Conservation (phyloP, 2,329 filamentous ascomycete species). For the Xylariaceae sp. region DNA sequence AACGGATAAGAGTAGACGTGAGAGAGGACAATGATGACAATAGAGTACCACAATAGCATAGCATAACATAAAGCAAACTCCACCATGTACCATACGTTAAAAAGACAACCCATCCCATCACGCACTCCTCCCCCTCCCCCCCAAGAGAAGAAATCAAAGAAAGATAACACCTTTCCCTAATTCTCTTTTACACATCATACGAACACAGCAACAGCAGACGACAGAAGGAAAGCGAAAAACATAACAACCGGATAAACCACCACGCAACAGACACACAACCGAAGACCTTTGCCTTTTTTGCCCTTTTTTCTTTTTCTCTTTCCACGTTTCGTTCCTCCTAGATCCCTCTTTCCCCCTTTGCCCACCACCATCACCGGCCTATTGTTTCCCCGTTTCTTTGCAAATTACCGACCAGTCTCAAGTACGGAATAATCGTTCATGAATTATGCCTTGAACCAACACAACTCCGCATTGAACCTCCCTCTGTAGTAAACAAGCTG, state of each 20-base stretch:
- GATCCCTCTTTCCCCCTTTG: neutral
- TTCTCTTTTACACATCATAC: slow-evolving; percentile 17
- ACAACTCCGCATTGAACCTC: slow-evolving; percentile 13
- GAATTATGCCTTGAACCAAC: slow-evolving; percentile 11
- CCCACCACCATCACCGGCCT: neutral
- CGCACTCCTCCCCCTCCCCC: neutral
- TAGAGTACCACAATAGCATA: neutral
- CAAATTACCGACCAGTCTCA: slow-evolving; percentile 15
- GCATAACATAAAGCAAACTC: slow-evolving; percentile 1
- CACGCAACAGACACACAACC: neutral
- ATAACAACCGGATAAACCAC: slow-evolving; percentile 9
- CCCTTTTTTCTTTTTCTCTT: slow-evolving; percentile 8
- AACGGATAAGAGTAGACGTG: slow-evolving; percentile 22
- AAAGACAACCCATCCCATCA: slow-evolving; percentile 7
- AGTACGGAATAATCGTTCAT: slow-evolving; percentile 8
- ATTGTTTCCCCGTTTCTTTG: neutral
- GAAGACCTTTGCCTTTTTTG: slow-evolving; percentile 9
- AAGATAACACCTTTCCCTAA: slow-evolving; percentile 15
- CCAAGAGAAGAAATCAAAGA: slow-evolving; percentile 5
- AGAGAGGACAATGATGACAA: slow-evolving; percentile 6
- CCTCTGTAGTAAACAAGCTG: slow-evolving; percentile 13
- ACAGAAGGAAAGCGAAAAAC: neutral
- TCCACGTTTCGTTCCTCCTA: slow-evolving; percentile 2
- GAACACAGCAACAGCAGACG: too few species aligned
- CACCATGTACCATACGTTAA: slow-evolving; percentile 10